Base-by-base conservation (phyloP, 148 eudicot species). In the Vaccinium macrocarpon region DNA sequence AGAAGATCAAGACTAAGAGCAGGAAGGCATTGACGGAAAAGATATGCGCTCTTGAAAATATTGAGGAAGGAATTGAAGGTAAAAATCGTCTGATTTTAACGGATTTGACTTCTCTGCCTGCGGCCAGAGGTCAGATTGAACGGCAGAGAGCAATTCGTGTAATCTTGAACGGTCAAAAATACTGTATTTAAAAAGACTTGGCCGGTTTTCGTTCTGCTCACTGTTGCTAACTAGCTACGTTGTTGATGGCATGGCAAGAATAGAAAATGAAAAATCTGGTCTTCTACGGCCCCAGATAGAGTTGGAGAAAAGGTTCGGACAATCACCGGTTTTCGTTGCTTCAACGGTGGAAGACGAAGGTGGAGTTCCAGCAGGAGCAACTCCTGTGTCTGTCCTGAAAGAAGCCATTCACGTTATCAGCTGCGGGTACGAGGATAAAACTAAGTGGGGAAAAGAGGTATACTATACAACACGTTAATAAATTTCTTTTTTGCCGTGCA, bases 321-420 rank as follows among this genome's bases (percentile, higher is more conserved):
- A 97, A 84, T 97, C 99, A 5, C 96, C 98, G 0, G 98, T 95
- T 82, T 95, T 97, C 79, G 88, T 97, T 75, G 97, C 98, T 78
- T 97, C 99, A 72, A 92, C 96, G 0, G 92, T 93, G 82, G 84
- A 89, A 71, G 98, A 97, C 83, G 93, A 97, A 32, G 98, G 98
- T 48, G 98, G 99, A 80, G 86, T 91, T 70, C 91, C 92, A 27
- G 85, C 88, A 0, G 94, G 92, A 57, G 93, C 94, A 75, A 88
- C 88, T 79, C 91, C 96, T 25, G 97, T 96, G 10, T 91, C 97
- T 49, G 92, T 92, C 77, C 89, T 97, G 89, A 95, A 92, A 89
- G 99, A 97, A 90, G 98, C 99, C 71, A 94, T 95, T 83, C 99
- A 97, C 88, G 99, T 97, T 56, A 97, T 97, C 38, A 95, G 98